Evolutionary conservation across 352 stramenopile genomes (phyloP).

Genomic region (Globisporangium apiculatum): DNA sequence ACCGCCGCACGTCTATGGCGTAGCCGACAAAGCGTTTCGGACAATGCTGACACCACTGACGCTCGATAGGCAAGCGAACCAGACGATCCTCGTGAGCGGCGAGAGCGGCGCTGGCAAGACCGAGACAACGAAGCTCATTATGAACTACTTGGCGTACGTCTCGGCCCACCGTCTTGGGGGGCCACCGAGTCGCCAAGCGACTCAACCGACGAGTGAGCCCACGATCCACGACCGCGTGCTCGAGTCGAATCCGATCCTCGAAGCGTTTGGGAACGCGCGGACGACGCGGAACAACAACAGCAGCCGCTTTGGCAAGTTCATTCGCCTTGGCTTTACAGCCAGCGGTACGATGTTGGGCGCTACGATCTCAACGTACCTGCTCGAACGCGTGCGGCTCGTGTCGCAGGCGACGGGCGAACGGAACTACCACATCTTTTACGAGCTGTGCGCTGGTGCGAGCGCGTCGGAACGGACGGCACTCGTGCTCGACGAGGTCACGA

Average conservation of each 20-base stretch:
- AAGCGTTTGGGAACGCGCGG: slow-evolving; percentile 93
- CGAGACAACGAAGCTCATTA: slow-evolving; percentile 96
- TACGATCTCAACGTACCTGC: slow-evolving; percentile 89
- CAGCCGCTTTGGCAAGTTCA: slow-evolving; percentile 95
- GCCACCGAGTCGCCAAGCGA: slow-evolving; percentile 6
- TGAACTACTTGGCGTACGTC: slow-evolving; percentile 92
- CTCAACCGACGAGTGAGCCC: slow-evolving; percentile 14
- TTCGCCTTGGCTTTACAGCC: slow-evolving; percentile 88
- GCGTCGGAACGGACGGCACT: slow-evolving; percentile 42
- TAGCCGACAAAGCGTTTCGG: slow-evolving; percentile 79
- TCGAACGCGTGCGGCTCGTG: slow-evolving; percentile 94
- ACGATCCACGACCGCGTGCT: slow-evolving; percentile 86
- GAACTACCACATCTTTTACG: slow-evolving; percentile 99
- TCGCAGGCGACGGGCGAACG: slow-evolving; percentile 91
- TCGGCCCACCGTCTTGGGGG: slow-evolving; percentile 27
- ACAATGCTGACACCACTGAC: slow-evolving; percentile 58
- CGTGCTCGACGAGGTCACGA: slow-evolving; percentile 30
- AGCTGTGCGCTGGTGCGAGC: slow-evolving; percentile 84
- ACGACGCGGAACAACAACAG: slow-evolving; percentile 97
- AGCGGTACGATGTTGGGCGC: slow-evolving; percentile 76
- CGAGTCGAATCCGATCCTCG: slow-evolving; percentile 94
- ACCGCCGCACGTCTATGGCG: slow-evolving; percentile 81
- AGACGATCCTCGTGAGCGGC: slow-evolving; percentile 95
- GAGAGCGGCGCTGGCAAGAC: slow-evolving; percentile 95
- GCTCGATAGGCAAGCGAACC: slow-evolving; percentile 50